phyloP scores from a whole-genome alignment of 495 filamentous ascomycete genomes.

The Aspergillus indologenus region DNA sequence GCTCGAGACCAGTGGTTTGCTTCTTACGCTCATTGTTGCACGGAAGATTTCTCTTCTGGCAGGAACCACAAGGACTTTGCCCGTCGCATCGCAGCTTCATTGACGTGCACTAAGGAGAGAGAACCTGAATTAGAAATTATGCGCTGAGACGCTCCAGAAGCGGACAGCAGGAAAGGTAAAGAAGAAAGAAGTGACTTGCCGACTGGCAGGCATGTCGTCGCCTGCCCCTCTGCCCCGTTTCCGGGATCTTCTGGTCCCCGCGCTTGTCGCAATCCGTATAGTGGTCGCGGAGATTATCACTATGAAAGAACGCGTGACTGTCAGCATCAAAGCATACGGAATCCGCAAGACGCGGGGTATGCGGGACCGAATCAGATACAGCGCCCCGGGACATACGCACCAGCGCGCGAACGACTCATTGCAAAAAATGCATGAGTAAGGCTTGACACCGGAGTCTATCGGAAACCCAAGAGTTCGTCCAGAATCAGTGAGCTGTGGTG shows the following conservation, averaged over 20 bases:
- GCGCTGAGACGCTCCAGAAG: background rate
- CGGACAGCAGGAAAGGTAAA: background rate
- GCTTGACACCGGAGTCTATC: constrained; percentile 45
- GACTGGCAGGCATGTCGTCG: constrained; percentile 49
- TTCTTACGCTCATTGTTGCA: constrained; percentile 41
- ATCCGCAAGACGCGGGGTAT: background rate
- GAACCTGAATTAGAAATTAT: constrained; percentile 1
- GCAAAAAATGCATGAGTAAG: constrained; percentile 46
- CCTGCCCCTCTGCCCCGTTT: constrained; percentile 45
- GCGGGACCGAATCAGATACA: background rate
- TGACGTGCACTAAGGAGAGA: constrained; percentile 40
- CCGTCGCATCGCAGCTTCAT: constrained; percentile 55
- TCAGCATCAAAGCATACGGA: background rate
- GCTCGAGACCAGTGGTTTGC: constrained; percentile 10
- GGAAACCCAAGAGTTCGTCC: constrained; percentile 17
- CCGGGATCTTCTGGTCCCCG: constrained; percentile 42
- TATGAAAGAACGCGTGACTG: constrained; percentile 11
- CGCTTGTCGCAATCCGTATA: constrained; percentile 42
- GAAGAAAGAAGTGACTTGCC: constrained; percentile 20
- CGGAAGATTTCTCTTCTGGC: constrained; percentile 40
- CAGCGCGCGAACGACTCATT: constrained; percentile 46
- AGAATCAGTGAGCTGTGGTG: background rate
- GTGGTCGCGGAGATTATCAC: constrained; percentile 48
- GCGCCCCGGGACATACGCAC: constrained; percentile 22
- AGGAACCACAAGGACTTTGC: constrained; percentile 45